Percentiles rank a stretch among this genome's conserved stretches.
These are phyloP conservation scores for Tremella mesenterica DNA, from an alignment of 768 basidiomycete species.

Conservation along the genomic window DNA sequence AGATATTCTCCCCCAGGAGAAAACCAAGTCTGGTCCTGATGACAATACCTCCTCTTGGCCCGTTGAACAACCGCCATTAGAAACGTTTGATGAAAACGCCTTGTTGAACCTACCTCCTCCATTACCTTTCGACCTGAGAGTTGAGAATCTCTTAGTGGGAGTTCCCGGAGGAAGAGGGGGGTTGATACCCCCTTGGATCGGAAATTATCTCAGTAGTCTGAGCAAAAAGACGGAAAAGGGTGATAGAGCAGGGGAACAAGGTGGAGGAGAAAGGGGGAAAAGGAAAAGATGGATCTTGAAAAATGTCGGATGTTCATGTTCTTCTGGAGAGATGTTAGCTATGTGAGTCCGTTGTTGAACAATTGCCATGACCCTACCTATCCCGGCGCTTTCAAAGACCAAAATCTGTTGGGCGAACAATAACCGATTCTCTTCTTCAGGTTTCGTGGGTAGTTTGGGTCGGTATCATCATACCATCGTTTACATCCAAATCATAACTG, in stretches of 20 bases:
- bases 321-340: constrained; percentile 46
- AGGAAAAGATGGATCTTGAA: constrained; percentile 39
- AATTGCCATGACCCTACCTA: not conserved
- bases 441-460: too few relatives aligned
- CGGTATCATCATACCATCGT: too few relatives aligned
- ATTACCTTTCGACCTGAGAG: constrained; percentile 21
- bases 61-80: too few relatives aligned
- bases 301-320: constrained; percentile 37
- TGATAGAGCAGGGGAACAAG: constrained; percentile 10
- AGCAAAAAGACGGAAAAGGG: constrained; percentile 6
- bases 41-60: too few relatives aligned
- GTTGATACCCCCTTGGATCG: too few relatives aligned
- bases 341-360: constrained; percentile 31
- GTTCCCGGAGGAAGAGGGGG: constrained; percentile 19
- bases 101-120: constrained; percentile 30
- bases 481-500: too few relatives aligned
- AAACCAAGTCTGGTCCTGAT: too few relatives aligned
- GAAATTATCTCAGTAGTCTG: constrained; percentile 1
- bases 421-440: too few relatives aligned
- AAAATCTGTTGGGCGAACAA: not conserved
- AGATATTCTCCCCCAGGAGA: too few relatives aligned
- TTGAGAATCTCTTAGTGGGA: constrained; percentile 23
- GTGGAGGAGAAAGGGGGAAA: constrained; percentile 1
- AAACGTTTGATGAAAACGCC: constrained; percentile 12
- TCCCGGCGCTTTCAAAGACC: not conserved